phyloP scores from a whole-genome alignment of 441 rosid species.

The Pelargonium australe region DNA sequence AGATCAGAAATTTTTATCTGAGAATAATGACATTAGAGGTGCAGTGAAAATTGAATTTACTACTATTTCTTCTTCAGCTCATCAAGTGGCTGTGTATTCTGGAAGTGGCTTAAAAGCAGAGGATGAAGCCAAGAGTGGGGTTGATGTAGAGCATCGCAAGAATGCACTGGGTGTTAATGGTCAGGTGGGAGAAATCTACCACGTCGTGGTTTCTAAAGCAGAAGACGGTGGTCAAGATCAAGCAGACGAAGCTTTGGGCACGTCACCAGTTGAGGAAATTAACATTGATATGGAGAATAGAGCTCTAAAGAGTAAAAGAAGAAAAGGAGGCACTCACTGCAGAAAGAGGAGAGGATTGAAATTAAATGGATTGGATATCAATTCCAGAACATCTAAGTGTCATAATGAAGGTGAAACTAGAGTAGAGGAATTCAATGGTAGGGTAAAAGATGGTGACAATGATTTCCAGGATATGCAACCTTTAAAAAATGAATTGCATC shows the following conservation, averaged over 20 bases:
- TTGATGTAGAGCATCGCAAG: neutral
- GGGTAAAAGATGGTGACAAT: constrained; percentile 1
- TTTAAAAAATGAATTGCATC: neutral
- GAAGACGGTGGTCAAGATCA: constrained; percentile 15
- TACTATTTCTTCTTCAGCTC: neutral
- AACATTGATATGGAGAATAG: neutral
- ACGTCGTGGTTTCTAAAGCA: neutral
- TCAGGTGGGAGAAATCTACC: constrained; percentile 3
- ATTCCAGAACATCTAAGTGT: neutral
- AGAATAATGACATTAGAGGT: neutral
- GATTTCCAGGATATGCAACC: neutral
- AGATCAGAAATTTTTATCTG: neutral
- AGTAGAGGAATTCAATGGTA: neutral
- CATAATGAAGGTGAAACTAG: neutral
- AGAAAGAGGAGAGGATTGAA: neutral
- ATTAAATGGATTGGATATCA: neutral
- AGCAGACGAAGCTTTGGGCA: neutral
- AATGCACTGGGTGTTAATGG: neutral
- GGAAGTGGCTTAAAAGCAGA: neutral
- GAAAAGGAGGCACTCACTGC: neutral
- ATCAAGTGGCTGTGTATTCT: neutral
- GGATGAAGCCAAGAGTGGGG: neutral
- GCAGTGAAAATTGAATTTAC: neutral
- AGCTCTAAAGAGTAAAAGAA: neutral
- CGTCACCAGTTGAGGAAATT: neutral